Conservation (phyloP, 75 land plant genomes). For the Chamaecyparis obtusa region DNA sequence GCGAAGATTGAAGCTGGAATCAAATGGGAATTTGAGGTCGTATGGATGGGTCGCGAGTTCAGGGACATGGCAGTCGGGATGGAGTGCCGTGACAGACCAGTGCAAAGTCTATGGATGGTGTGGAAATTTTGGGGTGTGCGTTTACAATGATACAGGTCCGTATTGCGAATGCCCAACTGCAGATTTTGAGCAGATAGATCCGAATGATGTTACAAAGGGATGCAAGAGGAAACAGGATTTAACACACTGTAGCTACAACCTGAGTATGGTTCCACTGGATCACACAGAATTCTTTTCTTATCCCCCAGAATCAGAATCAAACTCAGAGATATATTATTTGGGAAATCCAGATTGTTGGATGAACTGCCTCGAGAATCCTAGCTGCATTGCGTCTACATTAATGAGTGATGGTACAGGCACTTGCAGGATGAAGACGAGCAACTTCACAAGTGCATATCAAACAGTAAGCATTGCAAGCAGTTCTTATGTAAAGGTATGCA, state of each 20-base stretch:
- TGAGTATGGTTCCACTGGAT: not conserved
- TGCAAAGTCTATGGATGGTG: constrained; percentile 59
- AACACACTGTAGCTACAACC: constrained; percentile 24
- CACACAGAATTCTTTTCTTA: constrained; percentile 52
- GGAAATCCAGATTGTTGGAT: not conserved
- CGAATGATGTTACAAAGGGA: constrained; percentile 27
- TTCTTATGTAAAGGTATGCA: too few relatives aligned
- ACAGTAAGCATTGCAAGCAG: constrained; percentile 15
- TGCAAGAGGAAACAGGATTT: constrained; percentile 42
- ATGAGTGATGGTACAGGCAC: constrained; percentile 54
- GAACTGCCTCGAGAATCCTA: too few relatives aligned
- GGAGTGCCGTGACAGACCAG: constrained; percentile 45
- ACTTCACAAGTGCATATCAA: constrained; percentile 50
- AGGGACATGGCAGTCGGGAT: constrained; percentile 23
- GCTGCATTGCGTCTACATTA: constrained; percentile 55
- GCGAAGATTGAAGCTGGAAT: constrained; percentile 41
- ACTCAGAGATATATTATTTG: constrained; percentile 14
- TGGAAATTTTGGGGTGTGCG: constrained; percentile 26
- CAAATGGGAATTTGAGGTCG: constrained; percentile 64
- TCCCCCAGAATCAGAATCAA: constrained; percentile 20
- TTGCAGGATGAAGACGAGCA: constrained; percentile 35
- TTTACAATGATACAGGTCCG: not conserved
- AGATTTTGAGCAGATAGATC: constrained; percentile 39
- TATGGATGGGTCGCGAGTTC: constrained; percentile 29
- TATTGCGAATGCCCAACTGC: constrained; percentile 48